phyloP scores from a whole-genome alignment of 192 early-diverging fungal species.

The Rhizophagus sp. region DNA sequence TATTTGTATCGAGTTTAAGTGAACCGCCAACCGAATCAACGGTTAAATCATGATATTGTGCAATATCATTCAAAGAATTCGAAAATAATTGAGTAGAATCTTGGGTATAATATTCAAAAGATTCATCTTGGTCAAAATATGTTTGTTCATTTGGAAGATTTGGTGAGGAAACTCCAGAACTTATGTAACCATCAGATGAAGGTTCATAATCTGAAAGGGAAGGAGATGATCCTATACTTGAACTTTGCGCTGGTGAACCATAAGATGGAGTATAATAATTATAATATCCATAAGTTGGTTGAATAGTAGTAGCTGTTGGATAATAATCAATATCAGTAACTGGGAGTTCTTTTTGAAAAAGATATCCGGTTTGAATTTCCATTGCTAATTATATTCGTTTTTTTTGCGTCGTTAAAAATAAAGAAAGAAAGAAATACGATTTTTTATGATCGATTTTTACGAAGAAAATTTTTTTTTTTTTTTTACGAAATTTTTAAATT shows the following conservation, averaged over 20 bases:
- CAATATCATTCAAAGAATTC: neutral
- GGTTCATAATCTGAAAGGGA: slow-evolving; percentile 17
- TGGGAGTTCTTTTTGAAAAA: too few species aligned
- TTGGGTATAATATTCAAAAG: neutral
- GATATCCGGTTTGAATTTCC: too few species aligned
- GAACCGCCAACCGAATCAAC: neutral
- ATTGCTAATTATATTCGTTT: too few species aligned
- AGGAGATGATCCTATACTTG: neutral
- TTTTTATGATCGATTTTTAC: too few species aligned
- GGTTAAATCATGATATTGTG: neutral
- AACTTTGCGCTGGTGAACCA: slow-evolving; percentile 7
- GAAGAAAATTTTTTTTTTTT: too few species aligned
- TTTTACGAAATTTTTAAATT: too few species aligned
- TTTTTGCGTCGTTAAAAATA: too few species aligned
- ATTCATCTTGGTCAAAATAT: neutral
- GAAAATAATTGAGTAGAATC: neutral
- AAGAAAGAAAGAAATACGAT: too few species aligned
- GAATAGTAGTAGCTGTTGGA: too few species aligned
- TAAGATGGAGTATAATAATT: slow-evolving; percentile 4
- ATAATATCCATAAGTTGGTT: too few species aligned
- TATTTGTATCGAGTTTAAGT: slow-evolving; percentile 10
- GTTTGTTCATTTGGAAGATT: neutral
- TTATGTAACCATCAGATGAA: slow-evolving; percentile 6
- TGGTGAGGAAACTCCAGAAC: slow-evolving; percentile 13
- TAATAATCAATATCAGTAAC: too few species aligned